phyloP scores from a whole-genome alignment of 2,329 filamentous ascomycete genomes.

The Pseudopyrenochaeta lycopersici region DNA sequence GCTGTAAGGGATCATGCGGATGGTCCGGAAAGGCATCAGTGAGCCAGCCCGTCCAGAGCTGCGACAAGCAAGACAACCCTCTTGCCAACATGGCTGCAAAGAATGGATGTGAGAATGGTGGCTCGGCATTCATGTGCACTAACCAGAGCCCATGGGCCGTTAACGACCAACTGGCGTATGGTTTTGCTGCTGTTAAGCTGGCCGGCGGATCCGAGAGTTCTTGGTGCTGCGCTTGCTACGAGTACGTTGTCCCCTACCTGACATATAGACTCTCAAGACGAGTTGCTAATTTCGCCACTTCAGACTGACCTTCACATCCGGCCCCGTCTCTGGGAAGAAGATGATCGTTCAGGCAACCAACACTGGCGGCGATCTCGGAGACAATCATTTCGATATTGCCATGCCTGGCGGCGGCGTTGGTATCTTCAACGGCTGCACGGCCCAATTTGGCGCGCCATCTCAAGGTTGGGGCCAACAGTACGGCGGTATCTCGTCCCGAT shows the following conservation, averaged over 20 bases:
- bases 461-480: slow-evolving; percentile 47
- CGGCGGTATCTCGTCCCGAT: slow-evolving; percentile 42
- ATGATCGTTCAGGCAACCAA: slow-evolving; percentile 73
- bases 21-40: slow-evolving; percentile 67
- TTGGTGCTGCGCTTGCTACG: slow-evolving; percentile 74
- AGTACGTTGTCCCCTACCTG: slow-evolving; percentile 40
- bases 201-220: slow-evolving; percentile 61
- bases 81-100: slow-evolving; percentile 60
- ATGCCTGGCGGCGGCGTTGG: slow-evolving; percentile 50
- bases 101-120: slow-evolving; percentile 64
- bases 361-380: slow-evolving; percentile 57
- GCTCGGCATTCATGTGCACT: slow-evolving; percentile 66
- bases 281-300: slow-evolving; percentile 6
- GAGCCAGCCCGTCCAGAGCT: slow-evolving; percentile 62
- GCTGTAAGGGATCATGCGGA: slow-evolving; percentile 74
- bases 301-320: slow-evolving; percentile 66
- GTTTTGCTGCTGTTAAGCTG: slow-evolving; percentile 70
- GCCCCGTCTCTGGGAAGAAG: slow-evolving; percentile 65
- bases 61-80: slow-evolving; percentile 65
- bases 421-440: slow-evolving; percentile 46
- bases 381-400: slow-evolving; percentile 50
- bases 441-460: slow-evolving; percentile 43
- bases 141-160: slow-evolving; percentile 70
- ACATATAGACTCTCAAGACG: not conserved
- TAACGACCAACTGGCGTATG: slow-evolving; percentile 66